Base-by-base conservation (phyloP, 179 eudicot species). In the Carnegiea gigantea region DNA sequence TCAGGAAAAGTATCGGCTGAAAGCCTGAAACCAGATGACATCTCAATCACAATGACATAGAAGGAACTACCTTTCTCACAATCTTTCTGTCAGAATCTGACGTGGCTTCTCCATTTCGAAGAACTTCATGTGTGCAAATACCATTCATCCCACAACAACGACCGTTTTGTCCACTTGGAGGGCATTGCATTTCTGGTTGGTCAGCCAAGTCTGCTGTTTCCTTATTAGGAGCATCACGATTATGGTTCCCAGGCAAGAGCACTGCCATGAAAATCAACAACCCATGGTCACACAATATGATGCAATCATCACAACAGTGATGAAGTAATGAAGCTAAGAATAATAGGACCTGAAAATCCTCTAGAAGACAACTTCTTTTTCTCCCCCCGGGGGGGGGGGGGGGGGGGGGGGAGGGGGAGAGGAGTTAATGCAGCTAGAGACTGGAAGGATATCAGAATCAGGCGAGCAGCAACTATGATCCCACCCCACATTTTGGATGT, bases 121-220 rank as follows among this genome's bases (percentile, higher is more conserved):
- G 98, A 84, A 95, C 93, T 89, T 95, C 94, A 74, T 91, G 92
- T 83, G 91, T 87, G 84, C 93, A 97, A 80, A 97, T 92, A 70
- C 94, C 99, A 70, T 92, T 86, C 75, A 86, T 84, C 72, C 93
- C 99, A 80, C 94, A 88, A 77, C 97, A 97, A 81, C 80, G 46
- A 14, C 46, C 73, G 33, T 70, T 70, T 70, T 70, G 84, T 36
- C 82, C 87, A 81, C 67, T 83, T 81, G 57, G 83, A 48, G 84
- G 87, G 81, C 80, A 62, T 48, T 59, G 79, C 21, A 38, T 76
- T 79, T 86, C 73, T 70, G 73, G 71, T 68, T 81, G 88, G 36
- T 84, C 81, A 67, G 76, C 78, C 73, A 80, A 74, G 28, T 78
- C 84, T 73, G 70, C 80, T 73, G 72, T 75, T 84, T 70, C 83